Percentiles rank a stretch among this genome's conserved stretches.
These are phyloP conservation scores for Xylaria curta DNA, from an alignment of 495 filamentous ascomycete species.

Conservation along the genomic window DNA sequence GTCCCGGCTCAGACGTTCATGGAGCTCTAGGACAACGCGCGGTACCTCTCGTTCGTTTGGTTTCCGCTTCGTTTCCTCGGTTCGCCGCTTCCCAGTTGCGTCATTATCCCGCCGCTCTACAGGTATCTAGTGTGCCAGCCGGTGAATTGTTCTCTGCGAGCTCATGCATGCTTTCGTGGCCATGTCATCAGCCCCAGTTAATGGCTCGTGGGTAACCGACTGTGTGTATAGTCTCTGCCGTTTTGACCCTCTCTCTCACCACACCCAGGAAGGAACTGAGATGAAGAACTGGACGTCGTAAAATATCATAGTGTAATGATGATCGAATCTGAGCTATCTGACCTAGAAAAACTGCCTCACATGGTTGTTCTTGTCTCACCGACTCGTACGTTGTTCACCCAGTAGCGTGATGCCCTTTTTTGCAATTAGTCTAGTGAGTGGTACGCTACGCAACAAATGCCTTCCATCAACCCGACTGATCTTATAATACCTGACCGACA, in stretches of 20 bases:
- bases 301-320: conserved; percentile 18
- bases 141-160: conserved; percentile 46
- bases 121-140: conserved; percentile 42
- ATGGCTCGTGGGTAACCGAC: conserved; percentile 33
- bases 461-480: conserved; percentile 43
- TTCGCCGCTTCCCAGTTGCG: conserved; percentile 41
- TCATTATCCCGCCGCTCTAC: conserved; percentile 43
- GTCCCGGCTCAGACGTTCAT: conserved; percentile 28
- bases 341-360: conserved; percentile 22
- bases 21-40: conserved; percentile 26
- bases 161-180: conserved; percentile 56
- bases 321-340: conserved; percentile 5
- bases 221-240: background rate
- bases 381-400: conserved; percentile 29
- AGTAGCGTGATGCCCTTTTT: conserved; percentile 29
- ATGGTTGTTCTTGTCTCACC: conserved; percentile 29
- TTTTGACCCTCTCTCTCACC: too few relatives aligned
- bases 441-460: conserved; percentile 37
- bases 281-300: conserved; percentile 6
- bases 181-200: conserved; percentile 44
- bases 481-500: conserved; percentile 37
- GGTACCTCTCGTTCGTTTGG: conserved; percentile 36
- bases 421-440: conserved; percentile 27
- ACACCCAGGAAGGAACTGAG: conserved; percentile 18
- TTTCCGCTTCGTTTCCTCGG: conserved; percentile 38